A percentile compares a stretch with the other conserved stretches of the same genome.
phyloP scores from a whole-genome alignment of 202 grass and related monocot genomes.

The Schoenoplectus triqueter region DNA sequence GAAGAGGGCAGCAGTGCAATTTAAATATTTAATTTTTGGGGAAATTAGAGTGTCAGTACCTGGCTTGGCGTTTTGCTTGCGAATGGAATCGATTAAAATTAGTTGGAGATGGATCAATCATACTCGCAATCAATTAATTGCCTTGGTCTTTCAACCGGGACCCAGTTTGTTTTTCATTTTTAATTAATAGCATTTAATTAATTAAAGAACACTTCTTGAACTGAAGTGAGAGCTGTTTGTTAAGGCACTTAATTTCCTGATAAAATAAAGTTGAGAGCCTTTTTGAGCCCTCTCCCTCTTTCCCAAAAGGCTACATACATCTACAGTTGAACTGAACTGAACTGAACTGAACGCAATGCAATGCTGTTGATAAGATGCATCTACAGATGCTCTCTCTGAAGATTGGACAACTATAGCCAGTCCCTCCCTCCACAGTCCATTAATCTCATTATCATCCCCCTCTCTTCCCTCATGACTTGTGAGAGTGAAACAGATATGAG shows the following conservation, averaged over 20 bases:
- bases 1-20: slow-evolving; percentile 2
- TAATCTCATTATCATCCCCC: not conserved
- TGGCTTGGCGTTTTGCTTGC: slow-evolving; percentile 24
- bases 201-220: not conserved
- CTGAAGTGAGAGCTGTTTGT: not conserved
- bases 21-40: not conserved
- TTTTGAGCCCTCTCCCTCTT: slow-evolving; percentile 8
- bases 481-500: not conserved
- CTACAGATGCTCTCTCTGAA: not conserved
- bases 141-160: not conserved
- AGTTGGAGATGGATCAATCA: not conserved
- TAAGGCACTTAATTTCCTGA: not conserved
- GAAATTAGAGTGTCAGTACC: slow-evolving; percentile 3
- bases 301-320: slow-evolving; percentile 6
- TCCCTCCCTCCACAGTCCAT: not conserved
- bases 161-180: not conserved
- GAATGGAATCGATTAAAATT: slow-evolving; percentile 7
- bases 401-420: not conserved
- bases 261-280: slow-evolving; percentile 13
- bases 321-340: not conserved
- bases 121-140: not conserved
- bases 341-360: no score
- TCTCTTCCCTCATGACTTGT: not conserved
- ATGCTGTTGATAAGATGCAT: not conserved
- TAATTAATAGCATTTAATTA: not conserved